These are phyloP conservation scores for Xylariaceae sp. DNA, from an alignment of 2,329 filamentous ascomycete genomes.

Conservation along the genomic window DNA sequence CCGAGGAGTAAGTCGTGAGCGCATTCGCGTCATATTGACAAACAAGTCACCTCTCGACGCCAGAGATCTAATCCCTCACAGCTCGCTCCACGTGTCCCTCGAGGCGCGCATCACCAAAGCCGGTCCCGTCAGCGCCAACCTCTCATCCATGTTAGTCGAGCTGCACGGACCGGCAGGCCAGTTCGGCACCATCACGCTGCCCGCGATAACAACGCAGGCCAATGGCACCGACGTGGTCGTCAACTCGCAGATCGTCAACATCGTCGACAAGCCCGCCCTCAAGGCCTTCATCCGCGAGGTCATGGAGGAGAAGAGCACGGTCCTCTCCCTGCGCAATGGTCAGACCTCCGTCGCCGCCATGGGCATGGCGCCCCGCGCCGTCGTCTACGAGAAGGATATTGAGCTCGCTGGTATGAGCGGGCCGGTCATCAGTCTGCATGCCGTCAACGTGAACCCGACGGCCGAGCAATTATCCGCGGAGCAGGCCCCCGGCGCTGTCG, in stretches of 20 bases:
- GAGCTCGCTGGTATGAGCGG: slow-evolving; percentile 23
- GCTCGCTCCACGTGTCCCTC: slow-evolving; percentile 26
- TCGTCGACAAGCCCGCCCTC: slow-evolving; percentile 23
- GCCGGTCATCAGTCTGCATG: slow-evolving; percentile 13
- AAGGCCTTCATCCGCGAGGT: slow-evolving; percentile 23
- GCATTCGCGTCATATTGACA: not conserved
- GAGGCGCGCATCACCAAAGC: slow-evolving; percentile 24
- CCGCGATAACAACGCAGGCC: slow-evolving; percentile 17
- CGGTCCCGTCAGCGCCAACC: slow-evolving; percentile 15
- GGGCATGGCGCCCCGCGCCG: slow-evolving; percentile 17
- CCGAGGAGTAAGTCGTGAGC: slow-evolving; percentile 26
- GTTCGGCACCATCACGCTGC: slow-evolving; percentile 26
- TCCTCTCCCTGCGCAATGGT: slow-evolving; percentile 25
- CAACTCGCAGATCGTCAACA: slow-evolving; percentile 22
- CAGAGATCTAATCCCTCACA: slow-evolving; percentile 8
- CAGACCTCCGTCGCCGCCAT: slow-evolving; percentile 19
- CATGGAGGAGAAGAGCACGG: slow-evolving; percentile 11
- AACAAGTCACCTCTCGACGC: not conserved
- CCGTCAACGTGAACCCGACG: not conserved
- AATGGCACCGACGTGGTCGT: slow-evolving; percentile 23
- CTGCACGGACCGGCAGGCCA: slow-evolving; percentile 14
- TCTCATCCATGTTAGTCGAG: slow-evolving; percentile 12
- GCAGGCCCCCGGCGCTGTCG: not conserved
- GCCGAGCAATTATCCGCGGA: not conserved
- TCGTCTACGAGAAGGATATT: slow-evolving; percentile 26